phyloP scores from a whole-genome alignment of 495 filamentous ascomycete genomes.

The Letharia columbiana region DNA sequence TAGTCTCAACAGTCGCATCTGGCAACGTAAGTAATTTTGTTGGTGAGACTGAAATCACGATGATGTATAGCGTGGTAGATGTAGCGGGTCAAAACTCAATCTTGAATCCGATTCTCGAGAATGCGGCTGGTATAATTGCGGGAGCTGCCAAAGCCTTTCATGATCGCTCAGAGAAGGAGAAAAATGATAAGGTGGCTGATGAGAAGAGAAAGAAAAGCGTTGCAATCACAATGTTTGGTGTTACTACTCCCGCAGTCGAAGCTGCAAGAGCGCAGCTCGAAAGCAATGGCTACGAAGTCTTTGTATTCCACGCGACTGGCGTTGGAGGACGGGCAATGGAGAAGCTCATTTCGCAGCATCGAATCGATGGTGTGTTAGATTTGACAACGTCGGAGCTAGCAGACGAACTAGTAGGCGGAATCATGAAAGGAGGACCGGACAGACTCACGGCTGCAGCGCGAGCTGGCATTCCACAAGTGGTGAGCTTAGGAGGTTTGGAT shows the following conservation, averaged over 20 bases:
- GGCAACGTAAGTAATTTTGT: neutral
- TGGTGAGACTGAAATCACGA: neutral
- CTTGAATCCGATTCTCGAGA: neutral
- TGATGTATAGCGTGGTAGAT: neutral
- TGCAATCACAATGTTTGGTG: neutral
- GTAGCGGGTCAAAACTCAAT: neutral
- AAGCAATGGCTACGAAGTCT: conserved; percentile 42
- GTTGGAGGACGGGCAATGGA: conserved; percentile 61
- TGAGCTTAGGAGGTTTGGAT: neutral
- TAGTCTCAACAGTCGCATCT: neutral
- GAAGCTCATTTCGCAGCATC: conserved; percentile 43
- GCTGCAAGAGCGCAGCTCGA: conserved; percentile 19
- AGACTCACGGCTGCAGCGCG: neutral
- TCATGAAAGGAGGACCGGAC: neutral
- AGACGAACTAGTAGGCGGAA: neutral
- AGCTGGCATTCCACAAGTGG: neutral
- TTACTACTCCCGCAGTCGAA: neutral
- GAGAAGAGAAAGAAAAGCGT: neutral
- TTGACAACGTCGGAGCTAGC: conserved; percentile 46
- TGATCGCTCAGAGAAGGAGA: neutral
- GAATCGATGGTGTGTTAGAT: conserved; percentile 55
- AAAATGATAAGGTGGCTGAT: neutral
- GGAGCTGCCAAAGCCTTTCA: neutral
- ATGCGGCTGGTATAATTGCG: neutral
- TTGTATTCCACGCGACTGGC: conserved; percentile 62